These are phyloP conservation scores for Barnettozyma hawaiiensis DNA, from an alignment of 1,139 yeast species.

Conservation along the genomic window DNA sequence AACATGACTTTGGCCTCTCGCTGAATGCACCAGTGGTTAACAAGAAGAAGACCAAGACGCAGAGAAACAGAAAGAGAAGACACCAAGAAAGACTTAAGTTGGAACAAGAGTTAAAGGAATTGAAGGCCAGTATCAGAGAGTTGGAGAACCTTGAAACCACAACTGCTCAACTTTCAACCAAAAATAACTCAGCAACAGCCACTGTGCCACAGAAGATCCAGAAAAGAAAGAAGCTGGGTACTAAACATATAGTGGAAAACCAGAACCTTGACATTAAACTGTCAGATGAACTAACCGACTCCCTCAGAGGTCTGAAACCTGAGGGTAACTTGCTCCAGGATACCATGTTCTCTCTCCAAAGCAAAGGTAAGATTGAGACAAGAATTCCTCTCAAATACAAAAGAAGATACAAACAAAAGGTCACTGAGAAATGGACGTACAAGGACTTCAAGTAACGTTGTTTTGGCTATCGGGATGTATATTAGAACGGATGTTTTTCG, in stretches of 20 bases:
- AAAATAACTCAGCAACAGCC: slow-evolving; percentile 24
- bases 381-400: slow-evolving; percentile 66
- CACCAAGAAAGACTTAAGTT: slow-evolving; percentile 57
- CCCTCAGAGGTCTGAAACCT: slow-evolving; percentile 77
- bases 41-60: slow-evolving; percentile 71
- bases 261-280: slow-evolving; percentile 79
- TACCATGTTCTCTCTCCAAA: slow-evolving; percentile 74
- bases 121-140: slow-evolving; percentile 53
- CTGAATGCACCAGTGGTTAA: slow-evolving; percentile 63
- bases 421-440: slow-evolving; percentile 88
- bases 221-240: slow-evolving; percentile 37
- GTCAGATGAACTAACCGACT: slow-evolving; percentile 82
- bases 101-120: slow-evolving; percentile 50
- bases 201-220: slow-evolving; percentile 26
- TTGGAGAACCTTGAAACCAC: slow-evolving; percentile 46
- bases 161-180: slow-evolving; percentile 13
- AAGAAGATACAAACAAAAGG: slow-evolving; percentile 61
- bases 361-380: slow-evolving; percentile 81
- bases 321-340: slow-evolving; percentile 88
- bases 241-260: slow-evolving; percentile 54
- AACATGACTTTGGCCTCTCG: slow-evolving; percentile 37
- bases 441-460: slow-evolving; percentile 64
- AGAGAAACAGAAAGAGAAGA: slow-evolving; percentile 65
- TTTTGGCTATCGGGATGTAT: neutral
- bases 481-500: neutral